Base-by-base conservation (phyloP, 495 filamentous ascomycete species). In the Parachaetomium inaequale region DNA sequence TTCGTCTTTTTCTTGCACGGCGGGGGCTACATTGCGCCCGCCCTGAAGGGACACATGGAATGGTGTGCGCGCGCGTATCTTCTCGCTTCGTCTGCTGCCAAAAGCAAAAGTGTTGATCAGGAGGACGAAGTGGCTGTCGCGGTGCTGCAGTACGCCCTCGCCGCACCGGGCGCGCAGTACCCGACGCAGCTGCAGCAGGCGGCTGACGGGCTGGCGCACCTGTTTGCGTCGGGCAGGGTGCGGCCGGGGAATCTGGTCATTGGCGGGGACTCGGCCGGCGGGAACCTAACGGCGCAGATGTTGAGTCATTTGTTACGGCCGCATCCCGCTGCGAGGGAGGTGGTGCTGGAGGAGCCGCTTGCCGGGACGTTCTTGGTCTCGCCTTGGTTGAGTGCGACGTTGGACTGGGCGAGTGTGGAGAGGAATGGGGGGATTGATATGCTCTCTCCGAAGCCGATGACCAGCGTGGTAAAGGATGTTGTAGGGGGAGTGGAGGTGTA, bases 1-100 rank as follows among this genome's bases (percentile, higher is more conserved):
- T 56, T 74, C 32, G 73, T 75, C n/a, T 63, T 65, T 49, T 74
- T 70, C 55, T 60, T 75, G 50, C 73, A 75, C 58, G 73, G 73
- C 14, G 73, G 73, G 29, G 73, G 70, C 6, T 75, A 73, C 54
- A 47, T 63, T 14, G 50, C 56, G 7, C 70, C 73, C 17, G 25
- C 66, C 29, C 17, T 31, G 12, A 29, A 51, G 0, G 72, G 68
- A 1, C 70, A 74, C 36, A 40, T 75, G 4, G 66, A 74, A 26
- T 70, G 65, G 63, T 72, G 70, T 36, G 29, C 64, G 19, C 61
- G 64, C 14, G 51, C 72, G 0, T 75, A 68, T 31, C 31, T 75
- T 15, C 58, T 61, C 4, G 62, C 72, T 4, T 56, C 49, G 25
- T 42, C 31, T 17, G 54, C 34, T 0, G 43, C 26, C 2, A 8